A percentile compares a stretch with the other conserved stretches of the same genome.
Evolutionary conservation across 2,329 filamentous ascomycete species (phyloP).

Genomic region (Metarhizium robertsii): DNA sequence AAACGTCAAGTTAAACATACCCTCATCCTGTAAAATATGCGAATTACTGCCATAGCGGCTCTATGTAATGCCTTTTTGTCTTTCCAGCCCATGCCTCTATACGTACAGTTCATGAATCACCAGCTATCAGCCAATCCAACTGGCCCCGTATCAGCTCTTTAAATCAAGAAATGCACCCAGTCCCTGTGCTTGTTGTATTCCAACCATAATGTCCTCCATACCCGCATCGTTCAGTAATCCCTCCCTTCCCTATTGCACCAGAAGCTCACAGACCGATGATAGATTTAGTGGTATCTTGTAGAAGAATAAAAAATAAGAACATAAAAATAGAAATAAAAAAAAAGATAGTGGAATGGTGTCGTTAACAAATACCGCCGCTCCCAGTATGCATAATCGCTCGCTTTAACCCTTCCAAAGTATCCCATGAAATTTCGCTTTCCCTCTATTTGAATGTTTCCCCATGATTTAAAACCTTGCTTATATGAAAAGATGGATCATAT

Average conservation of each 20-base stretch:
- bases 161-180: background rate
- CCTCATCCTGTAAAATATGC: background rate
- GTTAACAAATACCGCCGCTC: constrained; percentile 1
- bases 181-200: background rate
- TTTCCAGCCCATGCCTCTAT: constrained; percentile 2
- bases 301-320: constrained; percentile 1
- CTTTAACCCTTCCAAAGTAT: background rate
- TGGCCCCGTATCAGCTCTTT: background rate
- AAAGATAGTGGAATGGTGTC: background rate
- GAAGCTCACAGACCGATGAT: background rate
- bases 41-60: background rate
- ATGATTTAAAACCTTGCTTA: background rate
- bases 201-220: background rate
- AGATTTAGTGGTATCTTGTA: background rate
- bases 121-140: background rate
- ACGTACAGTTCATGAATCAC: background rate
- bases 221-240: background rate
- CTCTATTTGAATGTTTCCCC: background rate
- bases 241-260: background rate
- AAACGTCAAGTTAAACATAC: background rate
- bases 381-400: constrained; percentile 6
- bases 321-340: constrained; percentile 3
- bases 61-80: constrained; percentile 1
- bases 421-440: background rate
- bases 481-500: background rate